phyloP scores from a whole-genome alignment of 1,139 yeast species.

The Kodamaea suecica region DNA sequence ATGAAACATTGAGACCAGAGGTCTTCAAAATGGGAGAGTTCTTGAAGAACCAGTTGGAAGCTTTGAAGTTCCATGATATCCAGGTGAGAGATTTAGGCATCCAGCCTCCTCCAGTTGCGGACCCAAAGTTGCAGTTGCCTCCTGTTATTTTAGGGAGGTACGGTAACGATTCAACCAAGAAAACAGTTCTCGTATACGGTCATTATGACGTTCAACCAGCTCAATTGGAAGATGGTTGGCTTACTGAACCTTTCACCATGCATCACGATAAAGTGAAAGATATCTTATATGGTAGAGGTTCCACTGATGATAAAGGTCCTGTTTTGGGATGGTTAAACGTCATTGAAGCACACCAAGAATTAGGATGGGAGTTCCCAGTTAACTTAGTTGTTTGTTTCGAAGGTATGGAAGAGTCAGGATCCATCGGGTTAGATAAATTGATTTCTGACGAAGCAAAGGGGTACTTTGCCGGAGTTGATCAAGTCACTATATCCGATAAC shows the following conservation, averaged over 20 bases:
- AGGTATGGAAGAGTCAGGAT: conserved; percentile 99
- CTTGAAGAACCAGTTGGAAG: conserved; percentile 62
- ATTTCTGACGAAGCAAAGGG: conserved; percentile 72
- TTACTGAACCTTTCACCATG: conserved; percentile 81
- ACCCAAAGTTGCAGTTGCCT: conserved; percentile 70
- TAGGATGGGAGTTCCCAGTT: conserved; percentile 88
- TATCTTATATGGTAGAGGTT: conserved; percentile 84
- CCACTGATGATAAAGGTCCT: conserved; percentile 98
- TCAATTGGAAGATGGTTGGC: conserved; percentile 88
- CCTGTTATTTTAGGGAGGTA: conserved; percentile 88
- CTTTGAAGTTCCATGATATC: conserved; percentile 77
- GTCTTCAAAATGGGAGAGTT: conserved; percentile 87
- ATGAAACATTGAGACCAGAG: conserved; percentile 79
- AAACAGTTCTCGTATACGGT: conserved; percentile 88
- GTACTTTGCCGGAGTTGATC: conserved; percentile 85
- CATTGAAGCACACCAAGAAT: conserved; percentile 82
- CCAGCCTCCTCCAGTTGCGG: conserved; percentile 82
- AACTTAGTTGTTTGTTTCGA: conserved; percentile 90
- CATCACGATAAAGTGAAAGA: conserved; percentile 55
- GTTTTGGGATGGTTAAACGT: conserved; percentile 96
- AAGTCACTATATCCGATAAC: conserved; percentile 94
- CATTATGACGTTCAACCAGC: conserved; percentile 99
- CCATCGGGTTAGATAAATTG: conserved; percentile 82
- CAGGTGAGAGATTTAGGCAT: conserved; percentile 78
- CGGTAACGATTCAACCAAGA: conserved; percentile 76